phyloP scores from a whole-genome alignment of 495 filamentous ascomycete species.

The Penicillium lagena region DNA sequence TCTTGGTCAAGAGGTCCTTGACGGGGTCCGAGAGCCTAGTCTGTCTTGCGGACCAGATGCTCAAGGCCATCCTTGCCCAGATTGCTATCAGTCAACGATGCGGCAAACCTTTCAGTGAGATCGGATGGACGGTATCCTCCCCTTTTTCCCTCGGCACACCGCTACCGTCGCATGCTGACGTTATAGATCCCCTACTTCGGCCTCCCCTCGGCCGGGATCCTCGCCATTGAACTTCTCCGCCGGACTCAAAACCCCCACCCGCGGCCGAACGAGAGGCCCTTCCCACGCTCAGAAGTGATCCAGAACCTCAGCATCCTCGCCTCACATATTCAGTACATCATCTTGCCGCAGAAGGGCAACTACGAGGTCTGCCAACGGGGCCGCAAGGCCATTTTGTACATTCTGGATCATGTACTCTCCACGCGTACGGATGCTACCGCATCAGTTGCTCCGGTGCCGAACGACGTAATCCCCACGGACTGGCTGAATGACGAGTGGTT shows the following conservation, averaged over 20 bases:
- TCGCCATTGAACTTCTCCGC: constrained; percentile 11
- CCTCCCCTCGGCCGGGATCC: constrained; percentile 9
- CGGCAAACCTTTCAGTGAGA: background rate
- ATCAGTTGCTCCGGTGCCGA: too few relatives aligned
- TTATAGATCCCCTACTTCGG: constrained; percentile 8
- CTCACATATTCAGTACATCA: constrained; percentile 7
- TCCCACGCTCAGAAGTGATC: constrained; percentile 11
- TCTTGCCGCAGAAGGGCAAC: constrained; percentile 8
- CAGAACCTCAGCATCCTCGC: constrained; percentile 10
- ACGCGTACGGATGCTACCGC: too few relatives aligned
- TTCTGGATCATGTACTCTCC: background rate
- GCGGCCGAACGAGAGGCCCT: background rate
- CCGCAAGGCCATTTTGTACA: constrained; percentile 4
- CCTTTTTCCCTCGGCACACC: background rate
- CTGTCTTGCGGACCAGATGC: background rate
- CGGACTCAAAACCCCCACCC: background rate
- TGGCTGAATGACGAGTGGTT: too few relatives aligned
- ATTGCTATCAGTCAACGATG: too few relatives aligned
- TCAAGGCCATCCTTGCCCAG: too few relatives aligned
- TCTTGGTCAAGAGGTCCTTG: background rate
- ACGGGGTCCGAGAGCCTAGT: background rate
- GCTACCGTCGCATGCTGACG: too few relatives aligned
- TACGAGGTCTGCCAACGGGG: constrained; percentile 13
- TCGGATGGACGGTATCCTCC: background rate
- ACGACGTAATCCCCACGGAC: too few relatives aligned